These are phyloP conservation scores for Silene coronaria DNA, from an alignment of 179 eudicot genomes.

Conservation along the genomic window DNA sequence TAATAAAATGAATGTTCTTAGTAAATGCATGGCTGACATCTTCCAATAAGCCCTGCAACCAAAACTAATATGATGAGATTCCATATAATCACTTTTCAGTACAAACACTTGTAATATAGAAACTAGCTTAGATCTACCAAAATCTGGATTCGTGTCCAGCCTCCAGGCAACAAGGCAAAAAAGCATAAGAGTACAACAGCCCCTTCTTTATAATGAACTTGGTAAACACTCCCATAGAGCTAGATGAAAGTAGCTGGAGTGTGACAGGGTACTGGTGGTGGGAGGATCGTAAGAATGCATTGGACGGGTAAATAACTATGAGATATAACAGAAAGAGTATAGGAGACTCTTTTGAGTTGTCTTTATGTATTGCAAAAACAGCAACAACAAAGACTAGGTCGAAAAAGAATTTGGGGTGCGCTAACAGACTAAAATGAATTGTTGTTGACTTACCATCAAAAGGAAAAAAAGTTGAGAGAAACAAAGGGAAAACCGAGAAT, in stretches of 20 bases:
- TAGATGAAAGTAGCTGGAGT: too few species aligned
- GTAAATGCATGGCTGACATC: slow-evolving; percentile 83
- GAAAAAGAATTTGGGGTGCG: background rate
- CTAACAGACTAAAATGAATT: background rate
- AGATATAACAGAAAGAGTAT: background rate
- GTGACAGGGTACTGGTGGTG: background rate
- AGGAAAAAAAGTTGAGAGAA: background rate
- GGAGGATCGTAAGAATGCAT: background rate
- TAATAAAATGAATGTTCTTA: slow-evolving; percentile 76
- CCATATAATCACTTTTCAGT: background rate
- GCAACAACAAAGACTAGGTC: background rate
- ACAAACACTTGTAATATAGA: background rate
- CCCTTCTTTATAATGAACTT: too few species aligned
- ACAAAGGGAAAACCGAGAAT: background rate
- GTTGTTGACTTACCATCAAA: background rate
- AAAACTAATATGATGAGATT: background rate
- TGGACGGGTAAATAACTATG: background rate
- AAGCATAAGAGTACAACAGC: background rate
- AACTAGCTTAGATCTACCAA: background rate
- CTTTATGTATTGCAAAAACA: background rate
- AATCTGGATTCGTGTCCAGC: background rate
- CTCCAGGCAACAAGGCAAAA: slow-evolving; percentile 4
- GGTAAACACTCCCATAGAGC: too few species aligned
- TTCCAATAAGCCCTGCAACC: slow-evolving; percentile 79
- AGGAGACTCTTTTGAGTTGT: background rate